Conservation (phyloP, 345 rosid genomes). For the Gossypium anomalum region DNA sequence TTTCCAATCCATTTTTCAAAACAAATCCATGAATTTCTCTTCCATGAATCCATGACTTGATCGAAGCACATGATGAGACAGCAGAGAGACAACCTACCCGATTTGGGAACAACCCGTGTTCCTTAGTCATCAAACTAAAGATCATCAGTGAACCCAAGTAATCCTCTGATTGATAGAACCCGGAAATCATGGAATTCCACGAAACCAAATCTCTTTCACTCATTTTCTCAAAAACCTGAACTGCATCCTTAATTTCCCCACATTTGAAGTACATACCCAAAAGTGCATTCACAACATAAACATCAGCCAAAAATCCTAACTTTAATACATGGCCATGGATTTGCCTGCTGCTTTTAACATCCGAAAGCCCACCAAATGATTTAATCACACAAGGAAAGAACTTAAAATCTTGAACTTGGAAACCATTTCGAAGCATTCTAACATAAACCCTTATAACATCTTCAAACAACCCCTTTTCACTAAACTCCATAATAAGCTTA, state of each 20-base stretch:
- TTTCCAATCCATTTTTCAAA: slow-evolving; percentile 27
- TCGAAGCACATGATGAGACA: slow-evolving; percentile 35
- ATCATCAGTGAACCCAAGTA: slow-evolving; percentile 22
- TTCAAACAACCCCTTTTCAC: slow-evolving; percentile 30
- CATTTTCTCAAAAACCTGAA: slow-evolving; percentile 38
- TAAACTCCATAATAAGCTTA: slow-evolving; percentile 24
- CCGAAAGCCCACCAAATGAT: slow-evolving; percentile 32
- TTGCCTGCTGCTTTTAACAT: slow-evolving; percentile 23
- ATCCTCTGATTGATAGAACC: slow-evolving; percentile 26
- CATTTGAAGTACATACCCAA: slow-evolving; percentile 32
- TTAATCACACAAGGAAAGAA: slow-evolving; percentile 43
- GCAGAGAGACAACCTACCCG: slow-evolving; percentile 33
- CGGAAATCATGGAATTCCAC: slow-evolving; percentile 44
- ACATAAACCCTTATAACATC: slow-evolving; percentile 31
- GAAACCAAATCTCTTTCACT: slow-evolving; percentile 31
- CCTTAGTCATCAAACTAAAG: slow-evolving; percentile 29
- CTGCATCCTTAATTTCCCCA: slow-evolving; percentile 22
- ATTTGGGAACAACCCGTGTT: slow-evolving; percentile 15
- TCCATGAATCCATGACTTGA: slow-evolving; percentile 28
- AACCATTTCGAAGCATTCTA: slow-evolving; percentile 32
- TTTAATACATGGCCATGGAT: slow-evolving; percentile 41
- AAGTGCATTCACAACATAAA: slow-evolving; percentile 31
- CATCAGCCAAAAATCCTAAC: slow-evolving; percentile 29
- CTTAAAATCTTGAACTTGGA: slow-evolving; percentile 24
- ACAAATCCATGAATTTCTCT: slow-evolving; percentile 37